A percentile compares a stretch with the other conserved stretches of the same genome.
These are phyloP conservation scores for Elongisporangium undulatum DNA, from an alignment of 352 stramenopile species.

Conservation along the genomic window DNA sequence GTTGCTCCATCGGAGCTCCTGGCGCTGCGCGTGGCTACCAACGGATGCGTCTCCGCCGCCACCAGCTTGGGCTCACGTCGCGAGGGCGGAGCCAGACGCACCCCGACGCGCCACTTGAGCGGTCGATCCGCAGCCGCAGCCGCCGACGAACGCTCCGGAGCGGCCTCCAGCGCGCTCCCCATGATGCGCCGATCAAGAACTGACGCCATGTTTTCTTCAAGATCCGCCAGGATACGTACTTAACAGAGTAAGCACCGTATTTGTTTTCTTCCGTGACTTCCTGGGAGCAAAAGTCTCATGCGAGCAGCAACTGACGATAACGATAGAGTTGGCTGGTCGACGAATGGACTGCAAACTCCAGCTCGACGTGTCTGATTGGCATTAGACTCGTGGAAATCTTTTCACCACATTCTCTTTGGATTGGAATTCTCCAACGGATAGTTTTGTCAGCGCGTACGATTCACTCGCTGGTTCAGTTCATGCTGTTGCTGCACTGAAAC, in stretches of 20 bases:
- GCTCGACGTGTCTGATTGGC: too few relatives aligned
- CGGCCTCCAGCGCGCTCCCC: background rate
- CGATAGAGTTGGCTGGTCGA: too few relatives aligned
- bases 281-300: too few relatives aligned
- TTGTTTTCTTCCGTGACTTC: background rate
- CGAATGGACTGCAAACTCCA: too few relatives aligned
- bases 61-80: slow-evolving; percentile 22
- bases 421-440: too few relatives aligned
- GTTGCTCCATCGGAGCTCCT: background rate
- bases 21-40: slow-evolving; percentile 10
- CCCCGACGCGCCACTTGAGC: slow-evolving; percentile 35
- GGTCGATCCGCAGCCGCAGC: background rate
- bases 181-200: background rate
- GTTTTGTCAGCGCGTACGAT: too few relatives aligned
- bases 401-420: too few relatives aligned
- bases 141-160: background rate
- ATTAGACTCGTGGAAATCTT: too few relatives aligned
- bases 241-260: background rate
- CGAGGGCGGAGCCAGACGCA: slow-evolving; percentile 23
- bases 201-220: background rate
- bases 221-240: background rate
- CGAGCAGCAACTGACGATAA: too few relatives aligned
- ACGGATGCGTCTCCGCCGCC: slow-evolving; percentile 38
- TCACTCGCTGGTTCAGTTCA: too few relatives aligned
- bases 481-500: too few relatives aligned